phyloP scores from a whole-genome alignment of 108 stramenopile genomes.

The Skeletonema tropicum region DNA sequence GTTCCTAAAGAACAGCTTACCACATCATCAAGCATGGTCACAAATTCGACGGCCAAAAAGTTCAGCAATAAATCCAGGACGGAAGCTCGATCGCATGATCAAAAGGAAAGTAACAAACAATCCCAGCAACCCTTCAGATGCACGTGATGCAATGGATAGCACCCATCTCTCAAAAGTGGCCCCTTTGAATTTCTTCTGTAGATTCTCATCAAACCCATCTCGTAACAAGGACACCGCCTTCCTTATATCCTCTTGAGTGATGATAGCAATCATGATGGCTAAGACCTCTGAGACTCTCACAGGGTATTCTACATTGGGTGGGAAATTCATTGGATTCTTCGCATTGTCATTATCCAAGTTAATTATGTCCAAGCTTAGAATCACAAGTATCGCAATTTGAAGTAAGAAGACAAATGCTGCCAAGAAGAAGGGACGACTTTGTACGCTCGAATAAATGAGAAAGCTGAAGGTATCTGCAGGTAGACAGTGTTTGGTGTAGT shows the following conservation, averaged over 20 bases:
- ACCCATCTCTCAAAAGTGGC: too few species aligned
- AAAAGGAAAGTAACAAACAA: constrained; percentile 15
- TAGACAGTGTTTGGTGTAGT: background rate
- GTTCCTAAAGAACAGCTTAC: too few species aligned
- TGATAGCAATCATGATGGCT: too few species aligned
- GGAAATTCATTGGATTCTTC: constrained; percentile 16
- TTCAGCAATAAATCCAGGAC: background rate
- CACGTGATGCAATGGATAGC: too few species aligned
- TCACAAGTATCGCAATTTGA: constrained; percentile 15
- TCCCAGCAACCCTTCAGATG: background rate
- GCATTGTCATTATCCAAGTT: background rate
- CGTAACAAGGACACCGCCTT: too few species aligned
- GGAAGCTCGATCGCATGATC: constrained; percentile 3
- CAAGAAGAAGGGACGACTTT: constrained; percentile 11
- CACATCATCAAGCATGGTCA: constrained; percentile 1
- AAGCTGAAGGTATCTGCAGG: constrained; percentile 24
- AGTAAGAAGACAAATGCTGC: constrained; percentile 15
- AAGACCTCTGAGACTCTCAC: too few species aligned
- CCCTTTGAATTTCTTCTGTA: too few species aligned
- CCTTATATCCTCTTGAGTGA: too few species aligned
- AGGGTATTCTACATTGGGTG: background rate
- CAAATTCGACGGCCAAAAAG: constrained; percentile 35
- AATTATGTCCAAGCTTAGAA: constrained; percentile 5
- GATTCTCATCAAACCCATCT: too few species aligned
- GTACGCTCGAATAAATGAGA: background rate